Conservation (phyloP, 2,329 filamentous ascomycete genomes). For the Fusarium haematococcum region DNA sequence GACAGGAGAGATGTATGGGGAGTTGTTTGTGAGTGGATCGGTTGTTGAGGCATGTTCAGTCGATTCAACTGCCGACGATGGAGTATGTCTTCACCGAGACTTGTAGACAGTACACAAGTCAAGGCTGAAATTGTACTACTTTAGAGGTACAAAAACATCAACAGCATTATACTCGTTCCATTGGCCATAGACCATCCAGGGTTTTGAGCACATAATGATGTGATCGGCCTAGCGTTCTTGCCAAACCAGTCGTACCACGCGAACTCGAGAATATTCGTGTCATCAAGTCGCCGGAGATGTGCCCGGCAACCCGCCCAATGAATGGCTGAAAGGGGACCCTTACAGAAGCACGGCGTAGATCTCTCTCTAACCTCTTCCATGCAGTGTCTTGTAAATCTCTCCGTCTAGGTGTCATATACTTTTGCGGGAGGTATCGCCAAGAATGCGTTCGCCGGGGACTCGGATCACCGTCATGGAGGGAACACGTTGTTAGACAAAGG, state of each 20-base stretch:
- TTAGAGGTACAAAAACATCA: conserved; percentile 11
- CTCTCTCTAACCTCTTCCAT: conserved; percentile 20
- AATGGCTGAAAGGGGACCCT: not conserved
- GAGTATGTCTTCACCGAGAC: conserved; percentile 17
- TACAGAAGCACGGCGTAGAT: conserved; percentile 9
- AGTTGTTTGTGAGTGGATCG: not conserved
- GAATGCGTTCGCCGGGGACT: not conserved
- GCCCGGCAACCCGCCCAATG: not conserved
- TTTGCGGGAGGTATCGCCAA: not conserved
- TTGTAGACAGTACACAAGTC: conserved; percentile 3
- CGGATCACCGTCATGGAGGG: conserved; percentile 9
- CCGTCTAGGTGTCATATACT: conserved; percentile 37
- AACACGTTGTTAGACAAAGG: conserved; percentile 6
- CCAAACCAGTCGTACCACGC: not conserved
- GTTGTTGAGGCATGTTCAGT: not conserved
- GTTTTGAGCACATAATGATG: conserved; percentile 19
- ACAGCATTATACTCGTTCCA: not conserved
- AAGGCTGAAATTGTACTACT: not conserved
- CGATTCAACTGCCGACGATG: conserved; percentile 19
- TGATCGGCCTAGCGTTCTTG: conserved; percentile 9
- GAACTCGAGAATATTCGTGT: conserved; percentile 19
- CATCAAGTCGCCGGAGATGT: conserved; percentile 15
- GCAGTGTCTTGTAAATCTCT: conserved; percentile 7
- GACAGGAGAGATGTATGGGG: not conserved
- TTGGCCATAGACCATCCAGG: conserved; percentile 3